Base-by-base conservation (phyloP, 2,329 filamentous ascomycete genomes). In the Lachnellula hyalina region DNA sequence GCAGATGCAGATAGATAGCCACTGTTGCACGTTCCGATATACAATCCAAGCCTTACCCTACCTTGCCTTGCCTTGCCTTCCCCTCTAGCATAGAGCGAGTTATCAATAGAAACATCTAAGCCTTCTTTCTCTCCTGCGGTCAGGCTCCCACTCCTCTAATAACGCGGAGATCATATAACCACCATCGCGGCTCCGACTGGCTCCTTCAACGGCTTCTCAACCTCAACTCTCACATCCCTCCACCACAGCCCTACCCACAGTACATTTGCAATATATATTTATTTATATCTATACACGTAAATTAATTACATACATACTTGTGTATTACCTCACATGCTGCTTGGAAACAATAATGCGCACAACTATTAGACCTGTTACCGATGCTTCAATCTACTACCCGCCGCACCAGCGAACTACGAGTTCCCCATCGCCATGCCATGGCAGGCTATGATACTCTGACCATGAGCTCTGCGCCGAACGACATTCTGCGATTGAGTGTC, bases 401-500 rank as follows among this genome's bases (percentile, higher is more conserved):
- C 38, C 50, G 17, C 14, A n/a, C 15, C 49, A 54, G 47, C 56
- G 48, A 60, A 45, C 17, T 17, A 7, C 48, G 42, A 45, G 48
- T 36, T 21, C 40, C 41, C 15, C 45, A 47, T 6, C 47, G 35
- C 47, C 36, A 44, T n/a, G 23, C 15, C 21, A 59, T 61, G 56
- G 56, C 53, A 40, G 58, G 49, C 45, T 59, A 59, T 55, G 58
- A 61, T 56, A 56, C 56, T 17, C 36, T 57, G 36, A 56, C 55
- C 45, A 46, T 56, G 51, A 55, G 28, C 23, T 42, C 45, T 35
- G 42, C 62, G 34, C 56, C 63, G 19, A 63, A 61, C 58, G 58
- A 66, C 28, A 62, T 67, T 21, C 50, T 67, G 55, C 65, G 63
- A 48, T 58, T 68, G 53, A 60, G 52, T 15, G 52, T 56, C 32